Base-by-base conservation (phyloP, 495 filamentous ascomycete species). In the Hypoxylon crocopeplum region DNA sequence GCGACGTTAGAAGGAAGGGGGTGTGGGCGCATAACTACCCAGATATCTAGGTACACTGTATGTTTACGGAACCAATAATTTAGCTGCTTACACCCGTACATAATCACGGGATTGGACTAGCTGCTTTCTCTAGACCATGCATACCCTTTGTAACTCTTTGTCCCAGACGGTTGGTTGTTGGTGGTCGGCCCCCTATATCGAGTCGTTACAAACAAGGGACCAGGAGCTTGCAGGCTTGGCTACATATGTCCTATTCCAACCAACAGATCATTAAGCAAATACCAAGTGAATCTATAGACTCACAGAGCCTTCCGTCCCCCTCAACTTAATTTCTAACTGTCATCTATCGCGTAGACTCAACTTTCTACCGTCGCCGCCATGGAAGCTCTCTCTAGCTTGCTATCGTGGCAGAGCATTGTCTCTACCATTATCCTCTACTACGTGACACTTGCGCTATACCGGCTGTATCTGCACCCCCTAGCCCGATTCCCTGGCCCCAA, bases 401-500 rank as follows among this genome's bases (percentile, higher is more conserved):
- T 56, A 29, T 56, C 53, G 27, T 36, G 30, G 44, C 42, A 56
- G 42, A 56, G 33, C 32, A 37, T 51, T 40, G 16, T 54, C 34
- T 30, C 20, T 33, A 46, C 38, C 45, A 46, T 51, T 22, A 25
- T 51, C 37, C 11, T 51, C 27, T 59, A 49, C 38, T 49, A 33
- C 48, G 34, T 34, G 42, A 54, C 48, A 42, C 41, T 60, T 37
- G 41, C 42, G 41, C 22, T 79, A 15, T 79, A 83, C 55, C 73
- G 79, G 22, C 67, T 82, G 34, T 77, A 66, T 55, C 60, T 81
- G 11, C 67, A 67, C 22, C 80, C 80, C n/a, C 46, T 81, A 5
- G 72, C 79, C 11, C 60, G 66, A 12, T 77, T 81, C 51, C 79
- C 80, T 0, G 80, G 80, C 1, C 78, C 79, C 7, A 77, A 72